Evolutionary conservation across 768 basidiomycete genomes (phyloP).

Genomic region (Kwoniella heveanensis): DNA sequence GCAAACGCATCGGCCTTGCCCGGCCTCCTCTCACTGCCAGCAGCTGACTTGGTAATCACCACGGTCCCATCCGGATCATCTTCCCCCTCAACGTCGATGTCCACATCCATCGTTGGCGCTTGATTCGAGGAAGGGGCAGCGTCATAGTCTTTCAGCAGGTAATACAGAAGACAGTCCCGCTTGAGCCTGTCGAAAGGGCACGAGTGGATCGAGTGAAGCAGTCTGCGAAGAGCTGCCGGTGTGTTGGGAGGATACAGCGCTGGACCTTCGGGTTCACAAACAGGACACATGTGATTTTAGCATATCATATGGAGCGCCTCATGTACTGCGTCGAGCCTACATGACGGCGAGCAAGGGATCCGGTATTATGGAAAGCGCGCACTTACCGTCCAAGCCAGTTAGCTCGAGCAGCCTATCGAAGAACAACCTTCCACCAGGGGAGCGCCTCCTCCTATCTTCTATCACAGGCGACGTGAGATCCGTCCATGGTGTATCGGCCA

Average conservation of each 20-base stretch:
- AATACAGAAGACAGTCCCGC: constrained; percentile 48
- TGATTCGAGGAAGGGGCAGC: background rate
- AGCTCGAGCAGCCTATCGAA: constrained; percentile 39
- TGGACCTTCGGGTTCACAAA: constrained; percentile 14
- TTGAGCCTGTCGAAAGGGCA: constrained; percentile 42
- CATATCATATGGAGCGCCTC: too few relatives aligned
- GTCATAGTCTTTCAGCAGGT: constrained; percentile 42
- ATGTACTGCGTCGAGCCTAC: too few relatives aligned
- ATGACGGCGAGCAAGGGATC: too few relatives aligned
- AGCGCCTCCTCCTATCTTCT: constrained; percentile 19
- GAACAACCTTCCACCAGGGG: constrained; percentile 37
- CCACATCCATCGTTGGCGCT: constrained; percentile 19
- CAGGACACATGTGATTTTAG: background rate
- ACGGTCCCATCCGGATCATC: constrained; percentile 2
- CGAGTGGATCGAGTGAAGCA: constrained; percentile 35
- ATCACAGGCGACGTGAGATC: constrained; percentile 13
- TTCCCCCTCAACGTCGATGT: constrained; percentile 24
- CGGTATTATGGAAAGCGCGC: too few relatives aligned
- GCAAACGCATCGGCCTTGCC: constrained; percentile 35
- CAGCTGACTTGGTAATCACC: background rate
- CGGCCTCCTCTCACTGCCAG: background rate
- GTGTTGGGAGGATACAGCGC: constrained; percentile 43
- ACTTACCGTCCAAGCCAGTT: constrained; percentile 40
- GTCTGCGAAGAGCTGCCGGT: constrained; percentile 34
- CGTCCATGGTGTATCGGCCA: constrained; percentile 38